Evolutionary conservation across 345 rosid genomes (phyloP), one percentile per base, ranked within the genome.

Genomic region (Rhodamnia rubescens): DNA sequence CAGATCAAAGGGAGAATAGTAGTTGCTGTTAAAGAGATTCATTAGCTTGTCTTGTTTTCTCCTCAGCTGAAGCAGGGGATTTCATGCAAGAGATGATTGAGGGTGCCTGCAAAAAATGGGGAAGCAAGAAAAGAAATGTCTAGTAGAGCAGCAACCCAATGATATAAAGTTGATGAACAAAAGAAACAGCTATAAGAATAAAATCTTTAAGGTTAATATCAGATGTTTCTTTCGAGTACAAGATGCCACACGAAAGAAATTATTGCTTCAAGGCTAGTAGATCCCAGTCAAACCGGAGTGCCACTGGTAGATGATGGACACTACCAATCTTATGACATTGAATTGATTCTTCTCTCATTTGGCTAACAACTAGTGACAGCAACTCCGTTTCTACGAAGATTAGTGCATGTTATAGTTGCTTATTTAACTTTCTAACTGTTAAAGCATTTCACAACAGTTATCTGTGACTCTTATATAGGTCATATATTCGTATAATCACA

Each of bases 1-100:
- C 56, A 82, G 52, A 47, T 44, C 54, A 56, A 49, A n/a, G 74
- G 44, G 9, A 53, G 55, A 1, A 53, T 16, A 53, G 80, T 36
- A 54, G 90, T 90, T 92, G 94, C 99, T 83, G 36, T 94, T 91
- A 32, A 92, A 82, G 47, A 95, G 10, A 90, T 52, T 51, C 83
- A 64, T 87, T 92, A 32, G 84, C 27, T 83, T 78, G 90, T n/a
- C 84, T 84, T 81, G 85, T 55, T 85, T 91, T 91, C 50, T 89
- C 89, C 61, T 89, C 90, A 61, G 86, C 85, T 15, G 94, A 92
- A 36, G 96, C 13, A 6, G 91, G 88, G 81, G 93, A 90, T 85
- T 90, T 85, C 15, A 85, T 81, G 78, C 98, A 93, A 3, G 90
- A 55, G 42, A 49, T 49, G 42, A 81, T 92, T 89, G 69, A 95